A percentile compares a stretch with the other conserved stretches of the same genome.
These are phyloP conservation scores for Paratrimastix pyriformis DNA, from an alignment of 78 protist species.

Conservation along the genomic window DNA sequence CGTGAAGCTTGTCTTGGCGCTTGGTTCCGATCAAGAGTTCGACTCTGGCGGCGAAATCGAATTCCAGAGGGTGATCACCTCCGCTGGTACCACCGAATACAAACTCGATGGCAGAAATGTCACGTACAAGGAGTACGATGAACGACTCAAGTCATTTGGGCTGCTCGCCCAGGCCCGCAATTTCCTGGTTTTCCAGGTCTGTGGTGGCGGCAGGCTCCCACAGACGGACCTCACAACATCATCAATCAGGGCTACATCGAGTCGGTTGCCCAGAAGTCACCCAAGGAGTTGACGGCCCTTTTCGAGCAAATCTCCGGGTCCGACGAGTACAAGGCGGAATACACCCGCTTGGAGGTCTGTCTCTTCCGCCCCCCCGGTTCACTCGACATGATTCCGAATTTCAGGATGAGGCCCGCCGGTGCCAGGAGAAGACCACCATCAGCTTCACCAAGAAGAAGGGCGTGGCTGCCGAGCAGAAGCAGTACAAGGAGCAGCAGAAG, in stretches of 20 bases:
- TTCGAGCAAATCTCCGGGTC: constrained; percentile 67
- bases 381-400: too few species aligned
- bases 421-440: constrained; percentile 27
- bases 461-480: constrained; percentile 22
- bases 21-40: background rate
- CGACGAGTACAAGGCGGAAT: constrained; percentile 29
- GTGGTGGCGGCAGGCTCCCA: background rate
- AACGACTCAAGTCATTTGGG: constrained; percentile 21
- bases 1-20: background rate
- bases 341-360: constrained; percentile 27
- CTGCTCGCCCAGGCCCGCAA: constrained; percentile 60
- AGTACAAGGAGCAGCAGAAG: constrained; percentile 56
- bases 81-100: constrained; percentile 33
- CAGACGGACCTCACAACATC: background rate
- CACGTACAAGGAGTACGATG: constrained; percentile 32
- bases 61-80: constrained; percentile 31
- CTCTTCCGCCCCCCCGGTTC: too few species aligned
- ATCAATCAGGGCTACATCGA: constrained; percentile 75
- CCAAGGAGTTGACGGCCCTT: constrained; percentile 67
- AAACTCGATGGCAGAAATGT: constrained; percentile 31
- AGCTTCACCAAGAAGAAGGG: constrained; percentile 36
- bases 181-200: constrained; percentile 76
- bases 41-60: background rate
- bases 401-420: too few species aligned
- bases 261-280: constrained; percentile 55